phyloP scores from a whole-genome alignment of 176 grass and related monocot species.

The bread wheat (Triticum aestivum) region IWGSC_CS_RefSeq_v2.1 NC_057806.1:710821993-710822492 shows the following conservation, averaged over 20 bases:
- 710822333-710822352: neutral
- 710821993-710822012: constrained; percentile 14
- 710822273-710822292: neutral
- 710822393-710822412: neutral
- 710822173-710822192: constrained; percentile 88
- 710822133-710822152: constrained; percentile 93
- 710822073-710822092: constrained; percentile 91
- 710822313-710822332: neutral
- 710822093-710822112: constrained; percentile 98
- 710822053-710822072: constrained; percentile 97
- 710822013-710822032: constrained; percentile 11
- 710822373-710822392: neutral
- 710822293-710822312: neutral
- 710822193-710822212: constrained; percentile 97
- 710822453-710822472: neutral
- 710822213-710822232: constrained; percentile 98
- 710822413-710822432: neutral
- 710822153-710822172: constrained; percentile 97
- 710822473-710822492: neutral
- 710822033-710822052: constrained; percentile 69
- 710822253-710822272: constrained; percentile 39
- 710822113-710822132: constrained; percentile 96
- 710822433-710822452: neutral
- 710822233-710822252: constrained; percentile 99
- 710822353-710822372: neutral